These are phyloP conservation scores for Aphanomyces astaci DNA, from an alignment of 352 stramenopile genomes.

Conservation along the genomic window DNA sequence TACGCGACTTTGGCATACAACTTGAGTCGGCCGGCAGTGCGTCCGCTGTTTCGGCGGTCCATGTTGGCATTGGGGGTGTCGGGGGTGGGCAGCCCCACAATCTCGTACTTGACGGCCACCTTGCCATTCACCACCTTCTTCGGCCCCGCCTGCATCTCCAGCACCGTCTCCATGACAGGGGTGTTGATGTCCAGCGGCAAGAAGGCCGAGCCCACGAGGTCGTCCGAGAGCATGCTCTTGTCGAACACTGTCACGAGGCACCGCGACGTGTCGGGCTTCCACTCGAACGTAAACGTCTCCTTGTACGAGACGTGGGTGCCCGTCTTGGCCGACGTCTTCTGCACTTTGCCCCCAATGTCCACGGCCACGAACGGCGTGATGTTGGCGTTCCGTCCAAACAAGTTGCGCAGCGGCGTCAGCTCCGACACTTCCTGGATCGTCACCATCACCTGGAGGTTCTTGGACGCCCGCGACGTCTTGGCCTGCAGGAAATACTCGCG, in stretches of 20 bases:
- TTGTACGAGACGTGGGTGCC: constrained; percentile 61
- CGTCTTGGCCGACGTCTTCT: constrained; percentile 59
- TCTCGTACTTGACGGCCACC: constrained; percentile 10
- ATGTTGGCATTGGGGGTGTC: neutral
- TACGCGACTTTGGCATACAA: constrained; percentile 4
- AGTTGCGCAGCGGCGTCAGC: constrained; percentile 55
- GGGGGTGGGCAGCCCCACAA: constrained; percentile 13
- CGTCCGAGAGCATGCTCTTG: constrained; percentile 47
- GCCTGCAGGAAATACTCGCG: constrained; percentile 70
- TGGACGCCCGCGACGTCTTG: constrained; percentile 31
- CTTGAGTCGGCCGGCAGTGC: constrained; percentile 11
- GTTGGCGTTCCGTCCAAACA: constrained; percentile 70
- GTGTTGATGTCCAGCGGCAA: constrained; percentile 1
- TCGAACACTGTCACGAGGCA: constrained; percentile 39
- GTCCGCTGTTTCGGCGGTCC: neutral
- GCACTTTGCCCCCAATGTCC: constrained; percentile 60
- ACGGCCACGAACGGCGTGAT: constrained; percentile 74
- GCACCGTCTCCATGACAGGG: neutral
- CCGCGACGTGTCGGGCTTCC: constrained; percentile 25
- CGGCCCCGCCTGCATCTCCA: constrained; percentile 5
- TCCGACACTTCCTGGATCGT: constrained; percentile 49
- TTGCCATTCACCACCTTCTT: constrained; percentile 10
- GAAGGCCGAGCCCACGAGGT: constrained; percentile 26
- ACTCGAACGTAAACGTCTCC: constrained; percentile 78
- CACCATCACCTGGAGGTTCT: constrained; percentile 54